These are phyloP conservation scores for Musa schizocarpa DNA, from an alignment of 176 grass and related monocot species.

Conservation along the genomic window DNA sequence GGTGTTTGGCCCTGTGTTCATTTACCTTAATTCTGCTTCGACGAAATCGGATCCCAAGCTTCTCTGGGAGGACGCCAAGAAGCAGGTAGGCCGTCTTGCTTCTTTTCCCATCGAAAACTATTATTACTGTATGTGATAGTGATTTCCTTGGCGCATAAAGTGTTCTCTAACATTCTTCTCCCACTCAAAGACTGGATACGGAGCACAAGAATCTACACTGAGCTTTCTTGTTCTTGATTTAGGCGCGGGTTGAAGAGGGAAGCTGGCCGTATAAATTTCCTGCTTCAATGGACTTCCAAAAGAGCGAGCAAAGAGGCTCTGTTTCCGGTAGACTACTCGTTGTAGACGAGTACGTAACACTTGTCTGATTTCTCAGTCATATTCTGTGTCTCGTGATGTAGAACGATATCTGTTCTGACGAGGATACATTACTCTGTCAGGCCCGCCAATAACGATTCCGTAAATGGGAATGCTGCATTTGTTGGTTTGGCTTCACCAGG, in stretches of 20 bases:
- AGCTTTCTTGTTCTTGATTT: conserved; percentile 9
- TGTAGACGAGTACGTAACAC: conserved; percentile 39
- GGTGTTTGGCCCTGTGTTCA: conserved; percentile 81
- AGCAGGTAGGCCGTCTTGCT: conserved; percentile 37
- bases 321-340: conserved; percentile 61
- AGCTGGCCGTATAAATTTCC: conserved; percentile 77
- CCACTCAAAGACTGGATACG: background rate
- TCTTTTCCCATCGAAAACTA: background rate
- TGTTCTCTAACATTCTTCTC: too few relatives aligned
- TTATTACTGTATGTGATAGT: background rate
- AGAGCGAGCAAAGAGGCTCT: conserved; percentile 56
- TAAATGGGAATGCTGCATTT: conserved; percentile 61
- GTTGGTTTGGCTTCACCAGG: conserved; percentile 78
- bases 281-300: conserved; percentile 66
- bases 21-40: conserved; percentile 70
- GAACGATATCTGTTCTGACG: background rate
- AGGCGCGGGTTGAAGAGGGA: conserved; percentile 58
- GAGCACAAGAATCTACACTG: background rate
- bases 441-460: conserved; percentile 35
- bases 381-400: background rate
- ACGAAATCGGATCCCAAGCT: conserved; percentile 45
- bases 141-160: too few relatives aligned
- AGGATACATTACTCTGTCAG: conserved; percentile 17
- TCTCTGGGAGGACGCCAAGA: conserved; percentile 85
- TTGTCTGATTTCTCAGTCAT: background rate